A percentile compares a stretch with the other conserved stretches of the same genome.
These are phyloP conservation scores for Ploettnerulaceae sp. DNA, from an alignment of 2,329 filamentous ascomycete genomes.

Conservation along the genomic window DNA sequence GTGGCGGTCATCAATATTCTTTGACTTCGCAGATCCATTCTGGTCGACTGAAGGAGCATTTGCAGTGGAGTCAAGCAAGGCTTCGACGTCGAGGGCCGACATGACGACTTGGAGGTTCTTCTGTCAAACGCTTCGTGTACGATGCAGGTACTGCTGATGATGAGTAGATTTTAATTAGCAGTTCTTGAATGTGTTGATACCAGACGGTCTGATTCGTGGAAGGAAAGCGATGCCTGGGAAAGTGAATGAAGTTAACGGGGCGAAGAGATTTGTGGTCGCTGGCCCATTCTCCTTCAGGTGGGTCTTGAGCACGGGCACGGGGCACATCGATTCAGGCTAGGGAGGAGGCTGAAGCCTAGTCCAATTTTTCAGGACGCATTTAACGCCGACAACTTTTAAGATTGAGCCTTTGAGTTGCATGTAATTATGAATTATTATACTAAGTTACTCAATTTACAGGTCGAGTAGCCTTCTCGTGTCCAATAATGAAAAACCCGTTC, in stretches of 20 bases:
- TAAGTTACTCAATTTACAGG: slow-evolving; percentile 3
- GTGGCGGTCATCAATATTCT: slow-evolving; percentile 54
- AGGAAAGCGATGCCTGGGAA: neutral
- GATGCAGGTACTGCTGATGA: no score
- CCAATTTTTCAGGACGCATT: no score
- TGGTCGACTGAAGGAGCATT: slow-evolving; percentile 48
- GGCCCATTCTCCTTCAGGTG: no score
- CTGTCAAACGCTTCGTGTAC: no score
- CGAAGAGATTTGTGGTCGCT: slow-evolving; percentile 1
- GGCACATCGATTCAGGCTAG: no score
- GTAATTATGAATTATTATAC: slow-evolving; percentile 13
- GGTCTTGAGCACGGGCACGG: no score
- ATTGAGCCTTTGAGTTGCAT: slow-evolving; percentile 4
- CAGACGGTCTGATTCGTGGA: neutral
- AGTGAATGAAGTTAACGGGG: neutral
- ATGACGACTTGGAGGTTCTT: slow-evolving; percentile 40
- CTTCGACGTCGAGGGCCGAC: slow-evolving; percentile 79
- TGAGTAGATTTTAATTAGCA: no score
- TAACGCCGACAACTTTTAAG: slow-evolving; percentile 1
- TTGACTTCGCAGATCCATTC: slow-evolving; percentile 39
- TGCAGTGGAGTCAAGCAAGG: slow-evolving; percentile 80
- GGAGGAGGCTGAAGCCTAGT: no score
- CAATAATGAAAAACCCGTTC: slow-evolving; percentile 11
- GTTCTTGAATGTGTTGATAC: no score
- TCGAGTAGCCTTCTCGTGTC: slow-evolving; percentile 18